Percentiles rank a stretch among this genome's conserved stretches.
These are phyloP conservation scores for Rhamnella rubrinervis DNA, from an alignment of 331 rosid species.

Conservation along the genomic window DNA sequence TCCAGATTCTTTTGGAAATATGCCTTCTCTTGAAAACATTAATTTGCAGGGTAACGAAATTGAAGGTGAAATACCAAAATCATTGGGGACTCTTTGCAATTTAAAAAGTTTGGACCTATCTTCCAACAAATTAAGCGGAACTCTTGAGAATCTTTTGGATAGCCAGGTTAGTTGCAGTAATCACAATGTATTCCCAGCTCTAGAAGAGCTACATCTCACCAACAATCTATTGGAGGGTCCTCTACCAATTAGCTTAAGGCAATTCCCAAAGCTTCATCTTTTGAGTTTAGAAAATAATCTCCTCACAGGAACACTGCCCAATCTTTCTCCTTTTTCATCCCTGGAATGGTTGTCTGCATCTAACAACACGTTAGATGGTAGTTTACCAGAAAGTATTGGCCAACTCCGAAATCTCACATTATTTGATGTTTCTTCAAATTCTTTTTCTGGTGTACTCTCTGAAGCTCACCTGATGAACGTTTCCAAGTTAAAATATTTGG, in stretches of 20 bases:
- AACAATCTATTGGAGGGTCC: background rate
- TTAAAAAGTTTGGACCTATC: background rate
- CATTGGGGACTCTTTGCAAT: background rate
- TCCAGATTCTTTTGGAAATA: constrained; percentile 3
- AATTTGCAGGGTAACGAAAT: background rate
- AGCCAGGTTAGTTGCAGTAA: background rate
- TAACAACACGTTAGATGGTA: background rate
- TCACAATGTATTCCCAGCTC: background rate
- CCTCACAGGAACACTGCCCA: background rate
- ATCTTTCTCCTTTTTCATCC: background rate
- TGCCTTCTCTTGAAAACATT: background rate
- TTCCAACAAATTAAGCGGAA: background rate
- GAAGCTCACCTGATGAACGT: background rate
- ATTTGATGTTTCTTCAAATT: background rate
- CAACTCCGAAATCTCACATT: background rate
- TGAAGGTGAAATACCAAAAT: constrained; percentile 3
- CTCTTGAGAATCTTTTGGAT: background rate
- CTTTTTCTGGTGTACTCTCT: background rate
- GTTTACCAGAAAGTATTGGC: background rate
- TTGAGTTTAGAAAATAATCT: background rate
- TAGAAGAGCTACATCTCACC: background rate
- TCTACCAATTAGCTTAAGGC: background rate
- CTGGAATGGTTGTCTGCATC: background rate
- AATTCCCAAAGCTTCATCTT: background rate
- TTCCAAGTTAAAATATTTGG: background rate